Evolutionary conservation across 331 rosid species (phyloP).

Genomic region (Prunus yedoensis): DNA sequence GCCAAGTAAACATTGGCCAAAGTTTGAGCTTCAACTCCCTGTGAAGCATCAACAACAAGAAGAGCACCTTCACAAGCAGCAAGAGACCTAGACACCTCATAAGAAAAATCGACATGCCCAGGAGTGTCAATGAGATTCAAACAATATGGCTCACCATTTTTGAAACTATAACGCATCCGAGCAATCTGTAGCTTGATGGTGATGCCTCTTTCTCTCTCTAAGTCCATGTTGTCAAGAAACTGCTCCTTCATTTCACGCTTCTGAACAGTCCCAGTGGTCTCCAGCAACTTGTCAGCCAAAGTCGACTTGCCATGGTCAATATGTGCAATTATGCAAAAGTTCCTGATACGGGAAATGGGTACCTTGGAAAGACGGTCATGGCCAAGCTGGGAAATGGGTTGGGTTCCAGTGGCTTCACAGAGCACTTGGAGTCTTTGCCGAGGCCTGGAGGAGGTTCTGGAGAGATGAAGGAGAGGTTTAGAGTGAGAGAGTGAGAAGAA

Average conservation of each 20-base stretch:
- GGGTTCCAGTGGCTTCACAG: constrained; percentile 47
- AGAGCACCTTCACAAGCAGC: constrained; percentile 99
- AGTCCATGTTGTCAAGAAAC: constrained; percentile 97
- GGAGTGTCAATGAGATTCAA: constrained; percentile 91
- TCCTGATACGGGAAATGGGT: constrained; percentile 69
- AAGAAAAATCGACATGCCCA: constrained; percentile 96
- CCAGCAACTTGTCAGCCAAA: constrained; percentile 84
- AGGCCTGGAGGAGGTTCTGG: not conserved
- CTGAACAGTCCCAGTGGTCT: constrained; percentile 84
- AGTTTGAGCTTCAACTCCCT: constrained; percentile 98
- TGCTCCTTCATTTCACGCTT: constrained; percentile 96
- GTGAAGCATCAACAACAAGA: constrained; percentile 95
- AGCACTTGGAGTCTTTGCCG: constrained; percentile 17
- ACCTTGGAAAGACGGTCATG: constrained; percentile 83
- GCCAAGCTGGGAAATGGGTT: constrained; percentile 43
- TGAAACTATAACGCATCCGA: constrained; percentile 71
- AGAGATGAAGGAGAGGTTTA: not conserved
- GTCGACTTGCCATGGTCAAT: constrained; percentile 95
- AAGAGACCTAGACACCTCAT: constrained; percentile 93
- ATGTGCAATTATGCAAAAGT: constrained; percentile 82
- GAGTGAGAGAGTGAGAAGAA: not conserved
- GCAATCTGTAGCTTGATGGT: constrained; percentile 94
- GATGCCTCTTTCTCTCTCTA: constrained; percentile 92
- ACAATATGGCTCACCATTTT: constrained; percentile 60
- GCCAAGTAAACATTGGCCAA: constrained; percentile 96